Evolutionary conservation across 805 yeast genomes (phyloP), one percentile per base, ranked within the genome.

Genomic region (Isabelozyma gotoi): DNA sequence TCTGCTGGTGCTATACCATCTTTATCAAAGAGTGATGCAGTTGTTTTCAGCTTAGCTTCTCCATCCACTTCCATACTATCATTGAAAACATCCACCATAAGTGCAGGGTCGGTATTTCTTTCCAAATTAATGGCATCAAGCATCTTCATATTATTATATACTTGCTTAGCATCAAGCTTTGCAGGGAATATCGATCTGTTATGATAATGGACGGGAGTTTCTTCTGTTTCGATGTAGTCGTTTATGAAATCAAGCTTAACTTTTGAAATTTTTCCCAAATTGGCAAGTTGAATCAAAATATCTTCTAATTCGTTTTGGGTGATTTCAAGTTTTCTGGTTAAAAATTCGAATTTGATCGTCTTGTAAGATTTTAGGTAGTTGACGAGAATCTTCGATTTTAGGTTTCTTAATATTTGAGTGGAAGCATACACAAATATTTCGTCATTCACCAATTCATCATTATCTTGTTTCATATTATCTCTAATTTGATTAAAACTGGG

Each of bases 281-380:
- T 55, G 4, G 64, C 63, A 40, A 69, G 47, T 29, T 47, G 54
- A n/a, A 67, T 37, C 16, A 70, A 41, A 10, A 59, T 48, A 5
- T 46, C 42, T 41, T 68, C 71, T 10, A 71, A 48, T 24, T 60
- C 61, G 1, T 45, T 40, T 40, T 57, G 52, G 32, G 45, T 21
- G 10, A 53, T 44, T 11, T 51, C 42, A 24, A 71, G 51, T 19
- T 52, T 53, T 1, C 45, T 24, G 16, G 46, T 46, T 12, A 70
- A 44, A 36, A 46, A 65, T 6, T 57, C 64, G 41, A 69, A 65
- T 17, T 51, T 46, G 2, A 71, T 44, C 1, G 57, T 45, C 19
- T 56, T 55, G 44, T 65, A 71, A 1, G 74, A 62, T 32, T 58
- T 59, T 21, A 64, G 46, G 20, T 57, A 51, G 38, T 63, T 59